Conservation (phyloP, 2,329 filamentous ascomycete species). For the Cercospora zeae-maydis region DNA sequence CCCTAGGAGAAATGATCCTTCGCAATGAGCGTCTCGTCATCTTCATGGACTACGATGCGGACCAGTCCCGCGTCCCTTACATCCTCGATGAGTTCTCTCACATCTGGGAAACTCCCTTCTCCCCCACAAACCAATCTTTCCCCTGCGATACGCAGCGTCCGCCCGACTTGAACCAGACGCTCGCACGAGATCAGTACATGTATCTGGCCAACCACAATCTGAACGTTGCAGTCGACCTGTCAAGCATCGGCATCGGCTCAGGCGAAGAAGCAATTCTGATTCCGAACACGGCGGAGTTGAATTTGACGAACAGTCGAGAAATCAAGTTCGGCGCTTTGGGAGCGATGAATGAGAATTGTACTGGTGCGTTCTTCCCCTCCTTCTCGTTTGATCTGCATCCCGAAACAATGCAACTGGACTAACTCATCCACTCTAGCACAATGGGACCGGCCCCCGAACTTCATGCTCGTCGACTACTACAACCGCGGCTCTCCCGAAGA, state of each 20-base stretch:
- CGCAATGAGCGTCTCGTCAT: slow-evolving; percentile 64
- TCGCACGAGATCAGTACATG: slow-evolving; percentile 56
- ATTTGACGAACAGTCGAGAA: slow-evolving; percentile 65
- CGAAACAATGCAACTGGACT: not conserved
- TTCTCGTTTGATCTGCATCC: not conserved
- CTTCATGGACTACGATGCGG: slow-evolving; percentile 80
- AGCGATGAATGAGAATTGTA: slow-evolving; percentile 60
- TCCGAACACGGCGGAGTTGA: slow-evolving; percentile 66
- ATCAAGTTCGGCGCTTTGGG: slow-evolving; percentile 65
- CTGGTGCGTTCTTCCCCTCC: slow-evolving; percentile 36
- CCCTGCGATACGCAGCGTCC: slow-evolving; percentile 78
- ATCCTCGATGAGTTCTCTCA: slow-evolving; percentile 83
- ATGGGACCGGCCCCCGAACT: slow-evolving; percentile 71
- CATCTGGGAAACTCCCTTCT: slow-evolving; percentile 88
- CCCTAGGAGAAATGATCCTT: slow-evolving; percentile 71
- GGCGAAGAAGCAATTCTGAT: slow-evolving; percentile 56
- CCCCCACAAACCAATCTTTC: slow-evolving; percentile 64
- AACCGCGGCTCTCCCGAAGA: slow-evolving; percentile 60
- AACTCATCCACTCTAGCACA: slow-evolving; percentile 30
- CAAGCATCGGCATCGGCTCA: slow-evolving; percentile 44
- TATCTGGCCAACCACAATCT: slow-evolving; percentile 91
- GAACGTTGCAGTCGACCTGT: slow-evolving; percentile 69
- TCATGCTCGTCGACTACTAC: slow-evolving; percentile 83
- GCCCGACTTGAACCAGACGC: slow-evolving; percentile 57
- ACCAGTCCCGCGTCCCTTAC: slow-evolving; percentile 76